phyloP scores from a whole-genome alignment of 2,329 filamentous ascomycete species.

The Stemphylium lycopersici region DNA sequence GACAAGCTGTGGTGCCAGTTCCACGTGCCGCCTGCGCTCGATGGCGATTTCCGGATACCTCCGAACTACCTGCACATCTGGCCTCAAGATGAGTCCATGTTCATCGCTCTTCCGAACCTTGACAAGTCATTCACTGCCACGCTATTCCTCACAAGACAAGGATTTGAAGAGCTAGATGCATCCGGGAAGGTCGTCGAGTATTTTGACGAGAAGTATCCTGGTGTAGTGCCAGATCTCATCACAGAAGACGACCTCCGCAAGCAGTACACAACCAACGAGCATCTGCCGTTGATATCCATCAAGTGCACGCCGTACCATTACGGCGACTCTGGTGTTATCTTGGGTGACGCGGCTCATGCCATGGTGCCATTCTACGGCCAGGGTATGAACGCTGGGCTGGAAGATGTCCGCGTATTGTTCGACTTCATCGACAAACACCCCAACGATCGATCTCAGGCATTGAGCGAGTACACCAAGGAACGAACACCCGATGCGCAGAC shows the following conservation, averaged over 20 bases:
- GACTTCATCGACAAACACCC: conserved; percentile 75
- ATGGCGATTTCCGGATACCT: conserved; percentile 74
- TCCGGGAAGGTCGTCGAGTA: conserved; percentile 68
- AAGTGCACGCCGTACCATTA: conserved; percentile 92
- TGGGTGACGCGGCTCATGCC: conserved; percentile 94
- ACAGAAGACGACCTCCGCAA: conserved; percentile 68
- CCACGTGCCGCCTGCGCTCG: conserved; percentile 66
- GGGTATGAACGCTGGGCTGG: conserved; percentile 95
- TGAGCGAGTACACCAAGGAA: conserved; percentile 75
- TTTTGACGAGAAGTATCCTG: conserved; percentile 85
- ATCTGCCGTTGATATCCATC: conserved; percentile 90
- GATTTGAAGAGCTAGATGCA: conserved; percentile 72
- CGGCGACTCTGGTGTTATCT: conserved; percentile 75
- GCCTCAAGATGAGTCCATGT: conserved; percentile 95
- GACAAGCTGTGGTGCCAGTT: conserved; percentile 99
- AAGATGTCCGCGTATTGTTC: conserved; percentile 91
- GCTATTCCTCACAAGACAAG: conserved; percentile 77
- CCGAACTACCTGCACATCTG: conserved; percentile 97
- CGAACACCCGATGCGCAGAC: conserved; percentile 81
- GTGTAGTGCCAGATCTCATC: conserved; percentile 74
- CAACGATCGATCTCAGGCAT: conserved; percentile 52
- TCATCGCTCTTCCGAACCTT: conserved; percentile 90
- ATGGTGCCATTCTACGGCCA: conserved; percentile 99
- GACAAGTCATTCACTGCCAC: conserved; percentile 96
- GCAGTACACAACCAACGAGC: conserved; percentile 82